Evolutionary conservation across 139 green algal species (phyloP), one percentile per base, ranked within the genome.

Genomic region (Deuterostichococcus epilithicus): DNA sequence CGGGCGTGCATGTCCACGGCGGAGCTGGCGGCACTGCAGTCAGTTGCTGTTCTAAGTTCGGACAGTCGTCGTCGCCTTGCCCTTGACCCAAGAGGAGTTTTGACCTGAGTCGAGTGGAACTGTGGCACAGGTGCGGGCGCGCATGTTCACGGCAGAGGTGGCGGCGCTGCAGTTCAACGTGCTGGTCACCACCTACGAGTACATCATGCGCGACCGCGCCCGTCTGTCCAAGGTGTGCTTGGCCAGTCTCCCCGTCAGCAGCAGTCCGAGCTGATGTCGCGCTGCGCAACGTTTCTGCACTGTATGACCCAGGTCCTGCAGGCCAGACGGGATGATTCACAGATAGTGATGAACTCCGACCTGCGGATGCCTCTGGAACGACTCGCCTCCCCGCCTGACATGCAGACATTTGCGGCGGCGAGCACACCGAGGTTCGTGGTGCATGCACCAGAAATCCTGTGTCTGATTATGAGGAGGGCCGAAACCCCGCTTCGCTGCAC

Each of bases 161-260:
- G 70, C 83, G 74, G 44, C 63, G 25, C 76, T 92, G 78, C 86
- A 94, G 81, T 98, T 99, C 88, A 97, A 99, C 84, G 90, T 99
- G 66, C 85, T 99, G 75, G 91, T 99, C 4, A 99, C 96, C 58
- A 98, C 94, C 15, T 99, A 98, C 83, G 96, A 99, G 76, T 97
- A 94, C 78, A 89, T 97, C 73, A 99, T 99, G 96, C 85, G 92
- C 37, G 93, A 98, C 82, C 78, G 89, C 34, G 68, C 83, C 38
- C 83, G 83, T 36, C 83, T 94, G 23, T 76, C 72, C 34, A 93
- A 94, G 83, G 85, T 89, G 42, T 42, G 34, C 26, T 52, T 52
- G 42, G 42, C 42, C 42, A 63, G 18, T 63, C 52, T 25, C 10
- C 52, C 52, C 5, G 13, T 63, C 18, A 28, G 10, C 42, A 52